phyloP scores from a whole-genome alignment of 768 basidiomycete genomes.

The Boletellus ananas region DNA sequence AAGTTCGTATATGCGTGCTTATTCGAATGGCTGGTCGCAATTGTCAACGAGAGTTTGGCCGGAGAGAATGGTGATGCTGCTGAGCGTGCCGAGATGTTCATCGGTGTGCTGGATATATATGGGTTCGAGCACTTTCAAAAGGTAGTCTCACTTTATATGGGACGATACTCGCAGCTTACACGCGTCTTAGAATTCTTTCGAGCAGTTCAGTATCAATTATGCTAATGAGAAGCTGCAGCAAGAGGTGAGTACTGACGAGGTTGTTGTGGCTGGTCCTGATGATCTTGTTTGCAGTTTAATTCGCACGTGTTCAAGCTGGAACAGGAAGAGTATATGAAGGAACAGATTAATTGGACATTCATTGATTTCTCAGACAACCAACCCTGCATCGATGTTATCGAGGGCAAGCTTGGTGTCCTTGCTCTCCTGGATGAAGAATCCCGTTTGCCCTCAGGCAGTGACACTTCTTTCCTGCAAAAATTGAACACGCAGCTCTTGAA shows the following conservation, averaged over 20 bases:
- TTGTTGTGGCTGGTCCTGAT: slow-evolving; percentile 11
- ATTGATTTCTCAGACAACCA: slow-evolving; percentile 99
- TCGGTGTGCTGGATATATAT: slow-evolving; percentile 97
- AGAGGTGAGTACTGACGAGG: slow-evolving; percentile 55
- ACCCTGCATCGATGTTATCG: slow-evolving; percentile 97
- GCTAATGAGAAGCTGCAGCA: slow-evolving; percentile 98
- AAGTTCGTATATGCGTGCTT: slow-evolving; percentile 99
- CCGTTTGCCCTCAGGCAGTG: slow-evolving; percentile 89
- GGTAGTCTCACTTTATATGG: slow-evolving; percentile 36
- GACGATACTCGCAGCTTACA: slow-evolving; percentile 4
- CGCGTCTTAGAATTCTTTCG: slow-evolving; percentile 70
- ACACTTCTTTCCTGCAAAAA: slow-evolving; percentile 90
- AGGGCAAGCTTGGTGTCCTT: slow-evolving; percentile 93
- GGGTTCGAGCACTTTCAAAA: slow-evolving; percentile 98
- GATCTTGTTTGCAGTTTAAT: slow-evolving; percentile 66
- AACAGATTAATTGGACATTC: slow-evolving; percentile 99
- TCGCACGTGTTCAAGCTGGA: slow-evolving; percentile 99
- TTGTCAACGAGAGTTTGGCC: slow-evolving; percentile 94
- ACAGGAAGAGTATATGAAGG: slow-evolving; percentile 98
- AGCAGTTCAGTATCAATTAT: slow-evolving; percentile 99
- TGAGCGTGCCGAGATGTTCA: slow-evolving; percentile 93
- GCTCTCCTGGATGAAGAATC: slow-evolving; percentile 97
- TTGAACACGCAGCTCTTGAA: slow-evolving; percentile 81
- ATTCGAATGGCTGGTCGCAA: slow-evolving; percentile 97
- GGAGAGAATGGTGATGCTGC: slow-evolving; percentile 94